Evolutionary conservation across 495 filamentous ascomycete genomes (phyloP), one percentile per base, ranked within the genome.

Genomic region (Astrothelium subdiscretum): DNA sequence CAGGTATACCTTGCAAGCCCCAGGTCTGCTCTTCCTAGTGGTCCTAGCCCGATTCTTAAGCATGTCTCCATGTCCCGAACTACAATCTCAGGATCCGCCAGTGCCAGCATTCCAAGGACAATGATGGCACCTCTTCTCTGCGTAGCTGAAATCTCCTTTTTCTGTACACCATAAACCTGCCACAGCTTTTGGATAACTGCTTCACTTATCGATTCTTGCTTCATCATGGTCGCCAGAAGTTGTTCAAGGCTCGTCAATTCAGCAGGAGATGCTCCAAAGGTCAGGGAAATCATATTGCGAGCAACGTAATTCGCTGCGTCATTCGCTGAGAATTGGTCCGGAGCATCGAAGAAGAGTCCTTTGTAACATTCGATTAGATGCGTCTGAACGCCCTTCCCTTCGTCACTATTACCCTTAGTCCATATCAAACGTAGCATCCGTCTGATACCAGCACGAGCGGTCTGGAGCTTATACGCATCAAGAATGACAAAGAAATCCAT

Each of bases 391-490:
- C 94, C 94, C 74, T 99, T 99, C 61, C 94, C 94, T 79, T 99
- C 94, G 69, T 99, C 94, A 68, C 89, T 96, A 74, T 97, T 97
- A 59, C 92, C 94, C 75, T 99, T 99, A 22, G 95, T 97, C 94
- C 94, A 99, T 72, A 99, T 97, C 43, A 97, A 79, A 43, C 91
- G 83, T 44, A 99, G 82, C 94, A 99, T 99, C 59, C 89, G 83
- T 48, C 91, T 83, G 66, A 97, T 96, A 59, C 94, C 94, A 60
- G 73, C 74, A 71, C 92, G 89, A 64, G 94, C 90, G 57, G 91
- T 89, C 72, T 96, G 89, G 51, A 99, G 83, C 72, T 92, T 92
- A 81, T 97, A 97, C 6, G 89, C 91, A 73, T 99, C 91, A 38
- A 92, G 82, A 32, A 96, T 84, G 62, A 92, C 90, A 68, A 97